These are phyloP conservation scores for Gentiana straminea DNA, from an alignment of 257 asterid genomes.

Conservation along the genomic window DNA sequence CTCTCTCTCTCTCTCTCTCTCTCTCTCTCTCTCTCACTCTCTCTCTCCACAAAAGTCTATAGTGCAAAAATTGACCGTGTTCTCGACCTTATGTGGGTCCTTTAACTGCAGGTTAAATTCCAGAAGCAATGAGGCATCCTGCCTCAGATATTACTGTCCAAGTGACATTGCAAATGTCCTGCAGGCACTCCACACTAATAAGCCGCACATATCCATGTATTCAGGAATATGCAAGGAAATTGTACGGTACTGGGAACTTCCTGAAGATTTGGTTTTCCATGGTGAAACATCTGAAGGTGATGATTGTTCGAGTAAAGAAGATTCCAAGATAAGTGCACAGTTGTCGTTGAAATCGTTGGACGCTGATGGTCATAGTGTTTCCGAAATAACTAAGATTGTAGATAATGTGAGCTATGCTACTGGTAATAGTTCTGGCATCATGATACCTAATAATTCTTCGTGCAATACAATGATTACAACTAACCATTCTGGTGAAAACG, in stretches of 20 bases:
- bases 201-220: conserved; percentile 34
- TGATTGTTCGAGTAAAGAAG: conserved; percentile 12
- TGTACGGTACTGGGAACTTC: conserved; percentile 51
- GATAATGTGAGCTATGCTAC: conserved; percentile 24
- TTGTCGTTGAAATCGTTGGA: conserved; percentile 18
- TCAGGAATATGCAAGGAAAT: conserved; percentile 59
- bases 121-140: conserved; percentile 24
- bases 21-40: conserved; percentile 10
- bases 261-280: conserved; percentile 22
- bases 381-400: conserved; percentile 14
- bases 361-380: conserved; percentile 14
- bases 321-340: conserved; percentile 15
- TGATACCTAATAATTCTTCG: conserved; percentile 10
- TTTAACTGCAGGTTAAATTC: conserved; percentile 45
- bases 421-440: conserved; percentile 18
- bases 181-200: conserved; percentile 30
- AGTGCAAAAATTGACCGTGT: background rate
- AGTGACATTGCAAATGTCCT: conserved; percentile 49
- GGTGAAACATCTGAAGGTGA: conserved; percentile 21
- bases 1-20: conserved; percentile 4
- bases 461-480: conserved; percentile 9
- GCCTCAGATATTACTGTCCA: conserved; percentile 47
- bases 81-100: conserved; percentile 1
- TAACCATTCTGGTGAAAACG: conserved; percentile 12
- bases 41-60: background rate